phyloP scores from a whole-genome alignment of 1,139 yeast species.

The Taphrina pruni region DNA sequence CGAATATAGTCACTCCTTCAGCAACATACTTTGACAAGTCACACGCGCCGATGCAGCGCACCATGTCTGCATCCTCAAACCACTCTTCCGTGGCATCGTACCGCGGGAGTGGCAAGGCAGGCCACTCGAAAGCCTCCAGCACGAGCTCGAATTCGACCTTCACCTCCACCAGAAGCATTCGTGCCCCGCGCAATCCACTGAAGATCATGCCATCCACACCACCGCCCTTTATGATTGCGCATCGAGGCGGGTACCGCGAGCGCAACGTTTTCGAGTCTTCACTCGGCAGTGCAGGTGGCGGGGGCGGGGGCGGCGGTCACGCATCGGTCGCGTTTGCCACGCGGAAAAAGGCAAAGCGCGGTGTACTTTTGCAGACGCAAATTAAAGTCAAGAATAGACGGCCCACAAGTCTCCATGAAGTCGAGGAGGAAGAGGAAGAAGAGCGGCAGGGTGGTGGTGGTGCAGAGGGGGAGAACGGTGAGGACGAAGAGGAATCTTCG shows the following conservation, averaged over 20 bases:
- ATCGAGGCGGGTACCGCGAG: slow-evolving; percentile 33
- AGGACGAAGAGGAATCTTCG: slow-evolving; percentile 10
- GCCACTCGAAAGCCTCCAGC: slow-evolving; percentile 38
- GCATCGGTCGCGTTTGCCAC: slow-evolving; percentile 29
- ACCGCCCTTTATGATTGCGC: slow-evolving; percentile 39
- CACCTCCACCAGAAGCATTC: slow-evolving; percentile 19
- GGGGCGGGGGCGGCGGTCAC: not conserved
- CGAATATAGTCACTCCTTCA: not conserved
- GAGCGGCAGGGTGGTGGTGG: slow-evolving; percentile 7
- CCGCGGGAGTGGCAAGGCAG: slow-evolving; percentile 26
- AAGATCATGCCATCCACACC: slow-evolving; percentile 39
- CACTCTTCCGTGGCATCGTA: slow-evolving; percentile 35
- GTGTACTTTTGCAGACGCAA: slow-evolving; percentile 24
- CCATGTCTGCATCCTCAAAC: slow-evolving; percentile 33
- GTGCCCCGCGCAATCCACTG: slow-evolving; percentile 36
- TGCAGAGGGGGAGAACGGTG: slow-evolving; percentile 8
- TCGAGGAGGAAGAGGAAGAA: slow-evolving; percentile 25
- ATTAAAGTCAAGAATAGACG: slow-evolving; percentile 14
- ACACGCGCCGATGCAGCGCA: slow-evolving; percentile 25
- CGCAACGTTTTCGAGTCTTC: slow-evolving; percentile 33
- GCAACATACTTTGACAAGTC: slow-evolving; percentile 4
- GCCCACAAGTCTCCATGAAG: slow-evolving; percentile 25
- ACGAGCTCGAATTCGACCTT: slow-evolving; percentile 39
- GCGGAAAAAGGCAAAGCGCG: slow-evolving; percentile 33
- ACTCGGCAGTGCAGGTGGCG: not conserved